Evolutionary conservation across 2,329 filamentous ascomycete species (phyloP).

Genomic region (Teratosphaeria zuluensis): DNA sequence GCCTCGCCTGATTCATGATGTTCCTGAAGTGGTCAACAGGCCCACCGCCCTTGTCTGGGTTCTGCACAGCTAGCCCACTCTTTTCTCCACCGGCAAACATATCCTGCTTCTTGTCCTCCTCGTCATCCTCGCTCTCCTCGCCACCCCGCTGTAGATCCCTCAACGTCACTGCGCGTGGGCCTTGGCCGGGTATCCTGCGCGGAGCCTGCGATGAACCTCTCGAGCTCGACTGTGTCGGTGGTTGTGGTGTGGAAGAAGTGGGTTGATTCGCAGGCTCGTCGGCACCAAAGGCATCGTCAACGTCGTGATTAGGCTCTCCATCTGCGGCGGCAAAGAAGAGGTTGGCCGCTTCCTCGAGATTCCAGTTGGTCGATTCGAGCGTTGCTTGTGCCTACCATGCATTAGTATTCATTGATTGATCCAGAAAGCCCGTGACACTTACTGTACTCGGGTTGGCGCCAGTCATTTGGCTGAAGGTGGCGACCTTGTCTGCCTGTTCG

Average conservation of each 20-base stretch:
- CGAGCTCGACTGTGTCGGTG: constrained; percentile 13
- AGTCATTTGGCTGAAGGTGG: constrained; percentile 29
- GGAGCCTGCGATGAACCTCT: constrained; percentile 1
- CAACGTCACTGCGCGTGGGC: constrained; percentile 31
- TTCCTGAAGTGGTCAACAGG: constrained; percentile 39
- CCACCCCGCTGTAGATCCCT: constrained; percentile 42
- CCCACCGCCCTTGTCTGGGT: constrained; percentile 42
- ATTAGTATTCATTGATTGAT: background rate
- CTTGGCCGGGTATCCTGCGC: constrained; percentile 6
- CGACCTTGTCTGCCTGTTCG: constrained; percentile 23
- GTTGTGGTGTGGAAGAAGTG: constrained; percentile 13
- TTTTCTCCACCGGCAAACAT: constrained; percentile 80
- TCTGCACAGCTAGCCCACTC: constrained; percentile 61
- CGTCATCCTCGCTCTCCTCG: constrained; percentile 53
- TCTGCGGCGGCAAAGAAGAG: constrained; percentile 37
- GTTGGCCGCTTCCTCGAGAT: constrained; percentile 35
- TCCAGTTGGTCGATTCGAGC: constrained; percentile 35
- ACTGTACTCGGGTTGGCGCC: constrained; percentile 25
- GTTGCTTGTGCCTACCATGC: constrained; percentile 33
- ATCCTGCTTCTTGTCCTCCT: constrained; percentile 54
- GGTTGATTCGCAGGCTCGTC: constrained; percentile 5
- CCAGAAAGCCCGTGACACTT: constrained; percentile 6
- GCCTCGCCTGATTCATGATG: constrained; percentile 39
- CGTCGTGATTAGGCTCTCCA: constrained; percentile 23
- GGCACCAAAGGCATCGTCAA: constrained; percentile 25